Percentiles rank a stretch among this genome's conserved stretches.
Evolutionary conservation across 1,284 basidiomycete species (phyloP).

Genomic region (Xerocomus alliaceus): DNA sequence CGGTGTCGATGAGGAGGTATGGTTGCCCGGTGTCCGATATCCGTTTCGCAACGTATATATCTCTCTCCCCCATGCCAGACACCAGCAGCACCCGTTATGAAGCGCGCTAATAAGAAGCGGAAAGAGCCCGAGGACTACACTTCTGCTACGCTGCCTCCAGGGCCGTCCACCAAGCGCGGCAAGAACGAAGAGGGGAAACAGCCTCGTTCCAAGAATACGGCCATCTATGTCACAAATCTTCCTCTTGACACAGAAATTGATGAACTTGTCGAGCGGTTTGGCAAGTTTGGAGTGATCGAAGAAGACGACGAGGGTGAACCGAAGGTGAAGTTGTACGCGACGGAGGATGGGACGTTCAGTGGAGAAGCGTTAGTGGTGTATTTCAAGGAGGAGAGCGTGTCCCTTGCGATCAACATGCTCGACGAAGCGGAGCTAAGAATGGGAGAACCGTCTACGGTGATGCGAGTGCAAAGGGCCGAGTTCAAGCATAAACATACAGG

Average conservation of each 20-base stretch:
- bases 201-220: slow-evolving; percentile 84
- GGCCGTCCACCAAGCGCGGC: slow-evolving; percentile 70
- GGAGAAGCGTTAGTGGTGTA: slow-evolving; percentile 97
- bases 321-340: slow-evolving; percentile 93
- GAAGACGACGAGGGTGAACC: slow-evolving; percentile 88
- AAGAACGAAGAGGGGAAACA: slow-evolving; percentile 57
- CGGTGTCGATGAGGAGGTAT: slow-evolving; percentile 90
- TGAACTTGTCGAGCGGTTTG: slow-evolving; percentile 84
- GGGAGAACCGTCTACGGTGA: slow-evolving; percentile 76
- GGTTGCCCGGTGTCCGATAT: slow-evolving; percentile 41
- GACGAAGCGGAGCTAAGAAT: slow-evolving; percentile 92
- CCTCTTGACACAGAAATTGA: slow-evolving; percentile 79
- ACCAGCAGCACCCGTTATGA: slow-evolving; percentile 83
- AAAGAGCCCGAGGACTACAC: slow-evolving; percentile 82
- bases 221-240: slow-evolving; percentile 88
- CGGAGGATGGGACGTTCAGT: slow-evolving; percentile 88
- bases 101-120: slow-evolving; percentile 81
- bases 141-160: slow-evolving; percentile 56
- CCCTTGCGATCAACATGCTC: slow-evolving; percentile 83
- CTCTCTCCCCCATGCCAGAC: slow-evolving; percentile 55
- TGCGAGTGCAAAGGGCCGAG: slow-evolving; percentile 86
- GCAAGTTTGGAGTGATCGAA: slow-evolving; percentile 90
- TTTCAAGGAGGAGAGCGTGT: slow-evolving; percentile 96
- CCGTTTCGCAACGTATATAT: slow-evolving; percentile 31
- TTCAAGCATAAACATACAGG: slow-evolving; percentile 71